Evolutionary conservation across 805 yeast genomes (phyloP).

Genomic region (Citeromyces matritensis): DNA sequence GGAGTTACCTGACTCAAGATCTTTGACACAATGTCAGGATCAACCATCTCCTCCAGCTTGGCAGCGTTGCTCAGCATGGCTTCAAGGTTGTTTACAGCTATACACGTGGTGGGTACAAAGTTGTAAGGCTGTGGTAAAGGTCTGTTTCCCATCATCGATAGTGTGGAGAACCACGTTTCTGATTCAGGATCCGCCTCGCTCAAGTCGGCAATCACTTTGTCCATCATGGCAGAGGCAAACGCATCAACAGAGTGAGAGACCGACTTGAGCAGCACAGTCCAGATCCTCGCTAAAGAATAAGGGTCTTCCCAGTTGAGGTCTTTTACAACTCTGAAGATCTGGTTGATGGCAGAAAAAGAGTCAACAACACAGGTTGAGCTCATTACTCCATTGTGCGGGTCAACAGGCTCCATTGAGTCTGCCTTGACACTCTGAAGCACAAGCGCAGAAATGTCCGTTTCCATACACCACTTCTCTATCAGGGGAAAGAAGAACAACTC

Average conservation of each 20-base stretch:
- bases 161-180: conserved; percentile 8
- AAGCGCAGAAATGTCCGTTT: neutral
- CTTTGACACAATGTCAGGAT: conserved; percentile 40
- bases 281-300: conserved; percentile 39
- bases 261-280: conserved; percentile 42
- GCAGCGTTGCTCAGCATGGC: conserved; percentile 31
- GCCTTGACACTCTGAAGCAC: conserved; percentile 17
- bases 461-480: neutral
- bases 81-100: conserved; percentile 58
- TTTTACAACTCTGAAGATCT: conserved; percentile 33
- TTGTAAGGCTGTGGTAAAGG: conserved; percentile 35
- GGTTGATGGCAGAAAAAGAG: conserved; percentile 46
- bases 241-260: conserved; percentile 40
- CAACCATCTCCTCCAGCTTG: conserved; percentile 37
- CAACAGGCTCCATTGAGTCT: conserved; percentile 43
- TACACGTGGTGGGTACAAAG: conserved; percentile 49
- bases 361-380: conserved; percentile 54
- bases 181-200: conserved; percentile 9
- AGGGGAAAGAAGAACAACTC: neutral
- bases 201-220: conserved; percentile 25
- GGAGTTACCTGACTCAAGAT: conserved; percentile 15
- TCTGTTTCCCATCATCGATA: conserved; percentile 19
- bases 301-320: conserved; percentile 46
- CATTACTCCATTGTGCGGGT: conserved; percentile 22
- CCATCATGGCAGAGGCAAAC: conserved; percentile 23